These are phyloP conservation scores for Phyllosticta ampelicida DNA, from an alignment of 2,329 filamentous ascomycete species.

Conservation along the genomic window DNA sequence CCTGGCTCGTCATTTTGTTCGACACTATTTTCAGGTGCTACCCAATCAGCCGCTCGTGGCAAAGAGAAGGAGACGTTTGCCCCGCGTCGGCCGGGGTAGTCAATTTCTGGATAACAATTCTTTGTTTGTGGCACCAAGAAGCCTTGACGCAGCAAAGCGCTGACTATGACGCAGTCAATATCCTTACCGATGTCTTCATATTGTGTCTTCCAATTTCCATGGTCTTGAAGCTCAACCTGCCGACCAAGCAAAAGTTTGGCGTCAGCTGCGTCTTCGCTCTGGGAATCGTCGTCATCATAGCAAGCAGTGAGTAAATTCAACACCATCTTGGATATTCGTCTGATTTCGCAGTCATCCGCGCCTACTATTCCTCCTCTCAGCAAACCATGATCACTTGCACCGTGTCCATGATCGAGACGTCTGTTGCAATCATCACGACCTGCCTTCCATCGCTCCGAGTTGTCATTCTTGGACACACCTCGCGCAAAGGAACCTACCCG, in stretches of 20 bases:
- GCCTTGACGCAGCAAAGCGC: neutral
- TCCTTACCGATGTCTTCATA: slow-evolving; percentile 12
- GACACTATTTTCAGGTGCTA: slow-evolving; percentile 32
- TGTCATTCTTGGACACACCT: slow-evolving; percentile 7
- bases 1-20: slow-evolving; percentile 28
- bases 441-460: slow-evolving; percentile 23
- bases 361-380: slow-evolving; percentile 24
- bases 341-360: slow-evolving; percentile 20
- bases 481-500: slow-evolving; percentile 6
- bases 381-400: slow-evolving; percentile 31
- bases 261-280: slow-evolving; percentile 24
- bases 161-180: slow-evolving; percentile 3
- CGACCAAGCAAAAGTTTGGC: slow-evolving; percentile 23
- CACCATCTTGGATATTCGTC: neutral
- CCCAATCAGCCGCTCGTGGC: slow-evolving; percentile 23
- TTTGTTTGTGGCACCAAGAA: neutral
- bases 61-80: slow-evolving; percentile 13
- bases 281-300: slow-evolving; percentile 22
- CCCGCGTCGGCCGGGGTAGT: neutral
- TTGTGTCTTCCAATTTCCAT: slow-evolving; percentile 27
- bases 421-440: slow-evolving; percentile 31
- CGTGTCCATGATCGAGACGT: slow-evolving; percentile 29
- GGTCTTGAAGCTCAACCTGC: slow-evolving; percentile 27
- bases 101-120: slow-evolving; percentile 10
- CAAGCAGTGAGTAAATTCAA: slow-evolving; percentile 15